Evolutionary conservation across 306 rosid species (phyloP).

Genomic region (Medicago truncatula): MtrunA17r5.0-ANR NC_053048.1:48424501-48425000

Average conservation of each 20-base stretch:
- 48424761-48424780: conserved; percentile 21
- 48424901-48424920: conserved; percentile 38
- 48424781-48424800: conserved; percentile 50
- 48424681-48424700: conserved; percentile 17
- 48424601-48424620: too few species aligned
- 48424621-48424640: too few species aligned
- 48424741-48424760: conserved; percentile 26
- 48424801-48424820: conserved; percentile 95
- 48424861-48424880: conserved; percentile 74
- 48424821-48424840: conserved; percentile 76
- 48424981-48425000: conserved; percentile 77
- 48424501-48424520: too few species aligned
- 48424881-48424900: conserved; percentile 6
- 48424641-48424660: too few species aligned
- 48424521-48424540: too few species aligned
- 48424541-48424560: too few species aligned
- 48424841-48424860: conserved; percentile 89
- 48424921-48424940: conserved; percentile 44
- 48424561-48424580: too few species aligned
- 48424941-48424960: conserved; percentile 63
- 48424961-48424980: conserved; percentile 91
- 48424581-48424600: too few species aligned
- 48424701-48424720: conserved; percentile 19
- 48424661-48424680: neutral
- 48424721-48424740: neutral